These are phyloP conservation scores for Solanum chiquidenum DNA, from an alignment of 257 asterid genomes.

Conservation along the genomic window DNA sequence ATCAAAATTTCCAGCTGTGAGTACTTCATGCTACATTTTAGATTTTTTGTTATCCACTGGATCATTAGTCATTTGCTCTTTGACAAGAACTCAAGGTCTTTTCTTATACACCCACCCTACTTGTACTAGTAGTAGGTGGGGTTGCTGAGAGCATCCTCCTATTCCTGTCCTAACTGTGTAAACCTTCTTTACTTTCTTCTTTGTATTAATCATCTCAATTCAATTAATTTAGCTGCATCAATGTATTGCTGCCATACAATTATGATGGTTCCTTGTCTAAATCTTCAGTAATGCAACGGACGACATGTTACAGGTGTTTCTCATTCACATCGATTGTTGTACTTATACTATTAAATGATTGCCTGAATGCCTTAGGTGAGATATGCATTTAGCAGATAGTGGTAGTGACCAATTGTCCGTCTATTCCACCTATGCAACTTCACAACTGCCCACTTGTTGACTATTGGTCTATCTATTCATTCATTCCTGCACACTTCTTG, in stretches of 20 bases:
- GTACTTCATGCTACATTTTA: conserved; percentile 1
- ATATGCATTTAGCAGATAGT: not conserved
- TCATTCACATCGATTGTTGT: not conserved
- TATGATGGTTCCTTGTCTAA: not conserved
- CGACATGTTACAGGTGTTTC: not conserved
- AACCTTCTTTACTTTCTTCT: not conserved
- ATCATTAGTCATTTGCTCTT: not conserved
- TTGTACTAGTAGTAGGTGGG: not conserved
- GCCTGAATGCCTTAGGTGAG: not conserved
- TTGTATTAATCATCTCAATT: not conserved
- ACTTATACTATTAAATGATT: not conserved
- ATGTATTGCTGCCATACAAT: not conserved
- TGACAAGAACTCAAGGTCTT: not conserved
- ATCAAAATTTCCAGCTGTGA: conserved; percentile 85
- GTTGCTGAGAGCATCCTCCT: not conserved
- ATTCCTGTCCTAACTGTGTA: not conserved
- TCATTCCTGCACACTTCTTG: not conserved
- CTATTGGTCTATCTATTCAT: not conserved
- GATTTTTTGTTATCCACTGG: not conserved
- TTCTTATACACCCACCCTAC: not conserved
- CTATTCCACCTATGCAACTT: not conserved
- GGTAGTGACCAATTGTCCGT: not conserved
- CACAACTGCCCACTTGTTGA: not conserved
- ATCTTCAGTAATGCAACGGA: not conserved
- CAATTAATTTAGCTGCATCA: not conserved